These are phyloP conservation scores for Candida germanica DNA, from an alignment of 805 yeast genomes.

Conservation along the genomic window DNA sequence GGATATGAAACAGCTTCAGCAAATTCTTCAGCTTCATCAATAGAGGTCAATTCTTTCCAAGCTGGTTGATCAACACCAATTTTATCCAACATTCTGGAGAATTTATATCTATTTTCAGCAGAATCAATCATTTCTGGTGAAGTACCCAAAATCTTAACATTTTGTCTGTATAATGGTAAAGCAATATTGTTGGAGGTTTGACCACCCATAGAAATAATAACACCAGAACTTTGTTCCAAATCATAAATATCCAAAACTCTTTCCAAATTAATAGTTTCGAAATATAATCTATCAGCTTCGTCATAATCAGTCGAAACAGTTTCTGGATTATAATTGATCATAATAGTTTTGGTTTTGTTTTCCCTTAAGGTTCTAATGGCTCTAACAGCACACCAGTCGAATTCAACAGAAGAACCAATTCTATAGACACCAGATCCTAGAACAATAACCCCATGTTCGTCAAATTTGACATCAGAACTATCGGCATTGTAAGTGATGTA, in stretches of 20 bases:
- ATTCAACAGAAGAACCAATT: slow-evolving; percentile 97
- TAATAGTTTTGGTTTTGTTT: slow-evolving; percentile 73
- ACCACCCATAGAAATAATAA: slow-evolving; percentile 97
- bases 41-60: slow-evolving; percentile 95
- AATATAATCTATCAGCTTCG: slow-evolving; percentile 95
- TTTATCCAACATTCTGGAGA: slow-evolving; percentile 93
- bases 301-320: slow-evolving; percentile 98
- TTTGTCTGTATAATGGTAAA: slow-evolving; percentile 84
- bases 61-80: slow-evolving; percentile 99
- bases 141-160: slow-evolving; percentile 93
- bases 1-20: slow-evolving; percentile 92
- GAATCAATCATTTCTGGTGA: slow-evolving; percentile 98
- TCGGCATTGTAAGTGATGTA: slow-evolving; percentile 95
- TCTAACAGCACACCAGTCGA: slow-evolving; percentile 99
- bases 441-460: slow-evolving; percentile 93
- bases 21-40: slow-evolving; percentile 87
- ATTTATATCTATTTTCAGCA: slow-evolving; percentile 97
- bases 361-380: slow-evolving; percentile 92
- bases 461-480: slow-evolving; percentile 78
- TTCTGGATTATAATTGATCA: slow-evolving; percentile 98
- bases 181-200: slow-evolving; percentile 98
- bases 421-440: slow-evolving; percentile 98
- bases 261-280: slow-evolving; percentile 92
- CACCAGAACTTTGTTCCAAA: slow-evolving; percentile 86
- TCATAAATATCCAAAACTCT: slow-evolving; percentile 94